A percentile compares a stretch with the other conserved stretches of the same genome.
Conservation (phyloP, 2,329 filamentous ascomycete species). For the Lomentospora prolificans region DNA sequence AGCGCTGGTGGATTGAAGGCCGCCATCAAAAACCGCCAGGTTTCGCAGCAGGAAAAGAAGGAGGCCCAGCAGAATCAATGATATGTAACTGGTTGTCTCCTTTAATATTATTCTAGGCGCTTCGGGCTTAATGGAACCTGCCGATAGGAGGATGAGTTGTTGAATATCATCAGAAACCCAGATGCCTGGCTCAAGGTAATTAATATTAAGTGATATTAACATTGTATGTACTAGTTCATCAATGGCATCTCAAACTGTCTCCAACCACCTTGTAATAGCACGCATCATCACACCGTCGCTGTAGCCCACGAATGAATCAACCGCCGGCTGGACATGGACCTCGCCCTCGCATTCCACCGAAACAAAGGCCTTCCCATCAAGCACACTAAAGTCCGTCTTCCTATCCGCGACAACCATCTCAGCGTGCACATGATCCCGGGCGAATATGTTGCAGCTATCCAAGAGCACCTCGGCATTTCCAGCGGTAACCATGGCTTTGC, state of each 20-base stretch:
- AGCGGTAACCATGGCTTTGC: slow-evolving; percentile 6
- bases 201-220: no score
- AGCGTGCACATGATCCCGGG: background rate
- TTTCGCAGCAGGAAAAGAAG: slow-evolving; percentile 46
- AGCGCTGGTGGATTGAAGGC: slow-evolving; percentile 1
- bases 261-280: slow-evolving; percentile 6
- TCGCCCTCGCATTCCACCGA: slow-evolving; percentile 8
- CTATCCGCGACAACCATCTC: background rate
- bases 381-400: background rate
- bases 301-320: slow-evolving; percentile 8
- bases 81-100: slow-evolving; percentile 21
- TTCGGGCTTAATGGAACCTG: no score
- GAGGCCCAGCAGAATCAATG: slow-evolving; percentile 40
- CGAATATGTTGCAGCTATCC: slow-evolving; percentile 4
- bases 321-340: slow-evolving; percentile 9
- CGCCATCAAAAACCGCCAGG: slow-evolving; percentile 44
- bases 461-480: slow-evolving; percentile 8
- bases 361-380: slow-evolving; percentile 1
- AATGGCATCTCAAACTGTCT: slow-evolving; percentile 3
- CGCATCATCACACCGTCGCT: slow-evolving; percentile 6
- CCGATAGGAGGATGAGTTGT: no score
- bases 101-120: no score
- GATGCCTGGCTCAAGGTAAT: no score
- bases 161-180: no score
- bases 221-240: background rate